These are phyloP conservation scores for Plicaturopsis crispa DNA, from an alignment of 768 basidiomycete genomes.

Conservation along the genomic window DNA sequence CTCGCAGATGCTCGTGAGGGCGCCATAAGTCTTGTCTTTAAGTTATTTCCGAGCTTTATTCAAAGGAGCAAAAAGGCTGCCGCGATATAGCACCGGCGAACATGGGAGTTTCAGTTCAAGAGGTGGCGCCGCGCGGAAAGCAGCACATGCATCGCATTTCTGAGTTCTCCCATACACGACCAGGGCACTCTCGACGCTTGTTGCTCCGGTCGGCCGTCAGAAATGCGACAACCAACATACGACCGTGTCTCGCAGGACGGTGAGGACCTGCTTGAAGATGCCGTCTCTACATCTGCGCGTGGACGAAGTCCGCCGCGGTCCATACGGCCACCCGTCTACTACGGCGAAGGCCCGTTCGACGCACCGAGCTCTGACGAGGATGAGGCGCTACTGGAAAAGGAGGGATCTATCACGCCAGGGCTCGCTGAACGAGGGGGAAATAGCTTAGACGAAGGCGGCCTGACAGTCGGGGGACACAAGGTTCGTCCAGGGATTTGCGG, in stretches of 20 bases:
- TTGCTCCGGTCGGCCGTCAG: too few species aligned
- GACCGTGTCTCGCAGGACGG: constrained; percentile 20
- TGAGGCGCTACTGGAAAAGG: constrained; percentile 44
- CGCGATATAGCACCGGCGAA: too few species aligned
- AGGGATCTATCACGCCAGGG: constrained; percentile 16
- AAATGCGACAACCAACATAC: constrained; percentile 21
- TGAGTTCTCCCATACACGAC: too few species aligned
- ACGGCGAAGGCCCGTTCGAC: constrained; percentile 72
- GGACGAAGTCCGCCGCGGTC: constrained; percentile 5
- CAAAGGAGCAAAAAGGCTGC: too few species aligned
- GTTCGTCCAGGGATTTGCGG: constrained; percentile 15
- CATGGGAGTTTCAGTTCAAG: too few species aligned
- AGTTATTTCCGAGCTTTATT: too few species aligned
- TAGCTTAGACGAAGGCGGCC: constrained; percentile 17
- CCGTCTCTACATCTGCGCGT: constrained; percentile 3
- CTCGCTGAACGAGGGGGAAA: constrained; percentile 19
- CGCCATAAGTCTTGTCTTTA: too few species aligned
- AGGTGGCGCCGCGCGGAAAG: too few species aligned
- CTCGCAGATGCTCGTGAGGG: constrained; percentile 37
- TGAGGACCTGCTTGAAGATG: constrained; percentile 15
- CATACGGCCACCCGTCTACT: constrained; percentile 40
- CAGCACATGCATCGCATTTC: too few species aligned
- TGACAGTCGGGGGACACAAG: constrained; percentile 29
- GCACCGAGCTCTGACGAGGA: constrained; percentile 76
- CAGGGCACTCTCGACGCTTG: too few species aligned